phyloP scores from a whole-genome alignment of 441 rosid species.

The Macaranga tanarius region DNA sequence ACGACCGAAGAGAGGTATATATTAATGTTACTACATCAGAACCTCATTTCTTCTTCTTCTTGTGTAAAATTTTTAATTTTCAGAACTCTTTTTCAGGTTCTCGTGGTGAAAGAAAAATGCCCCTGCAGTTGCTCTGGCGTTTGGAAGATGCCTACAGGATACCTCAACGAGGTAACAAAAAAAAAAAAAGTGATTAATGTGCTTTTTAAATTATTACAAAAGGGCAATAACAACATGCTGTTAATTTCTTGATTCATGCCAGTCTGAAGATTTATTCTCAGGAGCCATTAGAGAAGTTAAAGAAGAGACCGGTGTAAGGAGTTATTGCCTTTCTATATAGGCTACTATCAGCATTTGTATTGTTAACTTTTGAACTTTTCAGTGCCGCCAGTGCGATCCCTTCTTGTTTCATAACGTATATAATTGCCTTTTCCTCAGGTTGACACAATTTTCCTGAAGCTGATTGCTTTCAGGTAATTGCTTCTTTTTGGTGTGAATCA shows the following conservation, averaged over 20 bases:
- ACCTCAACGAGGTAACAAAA: conserved; percentile 38
- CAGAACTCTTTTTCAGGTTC: conserved; percentile 29
- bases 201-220: neutral
- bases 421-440: conserved; percentile 23
- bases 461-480: conserved; percentile 44
- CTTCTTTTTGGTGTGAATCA: too few species aligned
- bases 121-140: conserved; percentile 39
- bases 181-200: neutral
- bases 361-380: neutral
- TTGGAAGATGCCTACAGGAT: conserved; percentile 57
- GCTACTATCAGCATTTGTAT: neutral
- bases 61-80: neutral
- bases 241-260: neutral
- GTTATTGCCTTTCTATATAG: neutral
- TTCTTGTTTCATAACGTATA: too few species aligned
- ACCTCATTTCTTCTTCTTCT: too few species aligned
- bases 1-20: conserved; percentile 39
- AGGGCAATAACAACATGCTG: neutral
- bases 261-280: conserved; percentile 49
- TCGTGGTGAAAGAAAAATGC: conserved; percentile 48
- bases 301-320: conserved; percentile 54
- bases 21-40: neutral
- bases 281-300: conserved; percentile 52
- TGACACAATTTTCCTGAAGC: conserved; percentile 35
- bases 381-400: neutral